Percentiles rank a stretch among this genome's conserved stretches.
Conservation (phyloP, 2,329 filamentous ascomycete genomes). For the Atkinsonella texensis region DNA sequence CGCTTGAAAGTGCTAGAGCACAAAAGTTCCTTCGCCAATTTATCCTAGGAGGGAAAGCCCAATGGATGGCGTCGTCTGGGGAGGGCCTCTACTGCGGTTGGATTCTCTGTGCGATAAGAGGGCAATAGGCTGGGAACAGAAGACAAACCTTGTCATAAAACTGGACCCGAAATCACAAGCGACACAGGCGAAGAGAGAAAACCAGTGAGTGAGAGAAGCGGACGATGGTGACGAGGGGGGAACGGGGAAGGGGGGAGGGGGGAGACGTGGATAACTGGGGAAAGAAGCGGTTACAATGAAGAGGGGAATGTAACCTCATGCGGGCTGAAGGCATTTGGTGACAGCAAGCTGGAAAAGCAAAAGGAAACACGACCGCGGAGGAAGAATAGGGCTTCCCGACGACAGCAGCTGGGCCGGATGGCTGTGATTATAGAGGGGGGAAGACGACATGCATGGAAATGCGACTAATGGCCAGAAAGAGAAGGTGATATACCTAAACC, state of each 20-base stretch:
- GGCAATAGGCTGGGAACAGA: not conserved
- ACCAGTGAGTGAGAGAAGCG: not conserved
- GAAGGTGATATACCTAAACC: conserved; percentile 8
- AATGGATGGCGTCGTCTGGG: conserved; percentile 14
- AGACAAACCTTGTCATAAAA: conserved; percentile 1
- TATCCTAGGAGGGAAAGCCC: conserved; percentile 24
- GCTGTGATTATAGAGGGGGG: conserved; percentile 2
- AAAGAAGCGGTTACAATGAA: conserved; percentile 1
- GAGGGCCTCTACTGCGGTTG: conserved; percentile 12
- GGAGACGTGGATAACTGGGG: not conserved
- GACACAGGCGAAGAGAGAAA: conserved; percentile 29
- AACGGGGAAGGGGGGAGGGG: not conserved
- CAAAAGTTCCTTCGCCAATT: conserved; percentile 29
- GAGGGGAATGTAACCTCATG: conserved; percentile 6
- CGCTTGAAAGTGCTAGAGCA: conserved; percentile 20
- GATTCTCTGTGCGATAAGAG: conserved; percentile 9
- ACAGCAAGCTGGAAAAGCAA: not conserved
- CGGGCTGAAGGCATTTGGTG: conserved; percentile 2
- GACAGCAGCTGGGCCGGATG: not conserved
- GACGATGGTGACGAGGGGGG: not conserved
- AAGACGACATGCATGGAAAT: conserved; percentile 3
- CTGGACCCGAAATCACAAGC: conserved; percentile 43
- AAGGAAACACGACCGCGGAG: not conserved
- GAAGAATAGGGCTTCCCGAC: conserved; percentile 3
- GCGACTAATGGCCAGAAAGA: conserved; percentile 8